Evolutionary conservation across 2,329 filamentous ascomycete genomes (phyloP), one percentile per base, ranked within the genome.

Genomic region (Apiospora marii): DNA sequence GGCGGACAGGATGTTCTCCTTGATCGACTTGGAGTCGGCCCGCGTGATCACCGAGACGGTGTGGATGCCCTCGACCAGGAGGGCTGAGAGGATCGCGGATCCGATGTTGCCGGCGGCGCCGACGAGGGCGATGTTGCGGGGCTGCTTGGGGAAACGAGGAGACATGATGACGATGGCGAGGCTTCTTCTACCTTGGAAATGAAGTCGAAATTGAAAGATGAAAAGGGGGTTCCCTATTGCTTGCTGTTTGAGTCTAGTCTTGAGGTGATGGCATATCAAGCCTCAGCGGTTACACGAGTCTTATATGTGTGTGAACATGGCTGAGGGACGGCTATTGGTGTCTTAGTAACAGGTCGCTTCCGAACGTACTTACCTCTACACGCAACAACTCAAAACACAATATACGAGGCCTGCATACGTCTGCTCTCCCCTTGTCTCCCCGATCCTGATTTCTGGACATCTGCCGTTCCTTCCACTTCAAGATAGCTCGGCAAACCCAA

Each of bases 31-130:
- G 37, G 80, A 80, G 43, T 74, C 73, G 12, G 77, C 71, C 1
- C 81, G 81, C 24, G 78, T 78, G 46, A 83, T 77, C 64, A 82
- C 79, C 22, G 78, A 80, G 13, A 81, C 76, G 13, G 74, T 77
- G 74, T 81, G 81, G 64, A 76, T 74, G 34, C 74, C 72, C 7
- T 74, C 74, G 27, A 72, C 72, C 41, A 81, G 76, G 30, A 83
- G 77, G n/a, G 79, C 77, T 0, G 72, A 71, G 19, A 82, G 70
- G 48, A 82, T 79, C 3, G 77, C 73, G 7, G 75, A 64, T n/a
- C 81, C 80, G 27, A 82, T 64, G 27, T 73, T 78, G 27, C 81
- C 81, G 12, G 74, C 77, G 73, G 77, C 81, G 48, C 76, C 76
- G 30, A 77, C 74, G 30, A 78, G 22, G 61, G 74, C 61, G 51